Percentiles rank a stretch among this genome's conserved stretches.
Conservation (phyloP, 192 early-diverging fungal species). For the Coemansia sp. region DNA sequence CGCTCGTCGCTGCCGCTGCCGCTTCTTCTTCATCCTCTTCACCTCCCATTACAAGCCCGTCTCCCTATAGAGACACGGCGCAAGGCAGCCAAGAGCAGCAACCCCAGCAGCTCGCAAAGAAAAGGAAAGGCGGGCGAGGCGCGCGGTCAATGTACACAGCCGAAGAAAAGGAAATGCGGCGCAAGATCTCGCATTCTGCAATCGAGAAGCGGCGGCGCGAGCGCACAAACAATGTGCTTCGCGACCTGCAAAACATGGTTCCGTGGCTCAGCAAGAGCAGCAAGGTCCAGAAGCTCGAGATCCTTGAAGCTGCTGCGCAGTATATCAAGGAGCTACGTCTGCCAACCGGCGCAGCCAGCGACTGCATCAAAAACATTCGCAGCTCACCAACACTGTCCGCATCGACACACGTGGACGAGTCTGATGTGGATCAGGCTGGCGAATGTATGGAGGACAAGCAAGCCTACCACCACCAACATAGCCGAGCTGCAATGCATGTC, state of each 20-base stretch:
- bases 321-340: slow-evolving; percentile 32
- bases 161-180: slow-evolving; percentile 62
- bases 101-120: slow-evolving; percentile 6
- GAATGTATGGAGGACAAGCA: neutral
- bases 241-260: slow-evolving; percentile 71
- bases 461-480: neutral
- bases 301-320: slow-evolving; percentile 34
- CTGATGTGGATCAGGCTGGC: neutral
- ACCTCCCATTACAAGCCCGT: neutral
- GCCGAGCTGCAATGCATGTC: slow-evolving; percentile 30
- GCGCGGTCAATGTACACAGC: slow-evolving; percentile 29
- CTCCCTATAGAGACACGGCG: neutral
- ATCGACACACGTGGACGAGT: slow-evolving; percentile 9
- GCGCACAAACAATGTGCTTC: slow-evolving; percentile 81
- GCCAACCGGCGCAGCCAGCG: neutral
- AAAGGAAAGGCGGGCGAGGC: slow-evolving; percentile 22
- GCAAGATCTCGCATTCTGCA: slow-evolving; percentile 80
- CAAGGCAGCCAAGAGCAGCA: slow-evolving; percentile 1
- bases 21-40: neutral
- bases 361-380: neutral
- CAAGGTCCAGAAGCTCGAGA: slow-evolving; percentile 35
- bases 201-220: slow-evolving; percentile 83
- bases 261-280: slow-evolving; percentile 54
- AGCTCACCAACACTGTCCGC: slow-evolving; percentile 8
- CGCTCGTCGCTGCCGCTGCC: slow-evolving; percentile 16